These are phyloP conservation scores for Penicillium paneum DNA, from an alignment of 2,329 filamentous ascomycete species.

Conservation along the genomic window DNA sequence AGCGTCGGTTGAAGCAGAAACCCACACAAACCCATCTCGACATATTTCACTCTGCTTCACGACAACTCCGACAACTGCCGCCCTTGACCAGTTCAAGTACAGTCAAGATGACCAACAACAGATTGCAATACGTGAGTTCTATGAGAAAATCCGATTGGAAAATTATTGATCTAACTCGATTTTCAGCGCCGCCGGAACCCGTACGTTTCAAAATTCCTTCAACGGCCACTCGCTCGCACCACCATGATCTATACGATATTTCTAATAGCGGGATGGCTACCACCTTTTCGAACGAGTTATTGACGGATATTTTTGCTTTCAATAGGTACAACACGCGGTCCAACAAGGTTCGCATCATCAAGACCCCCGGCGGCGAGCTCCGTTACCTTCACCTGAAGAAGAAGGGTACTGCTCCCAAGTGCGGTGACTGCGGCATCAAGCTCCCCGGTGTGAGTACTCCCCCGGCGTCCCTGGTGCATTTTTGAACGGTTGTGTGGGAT, in stretches of 20 bases:
- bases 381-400: constrained; percentile 99
- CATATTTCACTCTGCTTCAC: constrained; percentile 40
- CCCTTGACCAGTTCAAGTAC: constrained; percentile 45
- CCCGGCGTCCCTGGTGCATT: constrained; percentile 13
- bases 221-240: constrained; percentile 15
- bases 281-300: constrained; percentile 22
- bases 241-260: constrained; percentile 22
- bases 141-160: not conserved
- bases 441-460: constrained; percentile 84
- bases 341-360: constrained; percentile 93
- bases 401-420: constrained; percentile 96
- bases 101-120: constrained; percentile 53
- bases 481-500: constrained; percentile 15
- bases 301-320: constrained; percentile 31
- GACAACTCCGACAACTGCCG: constrained; percentile 44
- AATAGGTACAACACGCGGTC: constrained; percentile 94
- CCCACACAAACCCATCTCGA: constrained; percentile 45
- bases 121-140: constrained; percentile 50
- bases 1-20: constrained; percentile 32
- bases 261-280: constrained; percentile 2
- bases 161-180: constrained; percentile 28
- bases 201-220: constrained; percentile 53
- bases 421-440: constrained; percentile 98
- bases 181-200: constrained; percentile 70
- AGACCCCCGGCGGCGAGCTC: constrained; percentile 94